Evolutionary conservation across 2,329 filamentous ascomycete species (phyloP), one percentile per base, ranked within the genome.

Genomic region (Geosmithia morbida): DNA sequence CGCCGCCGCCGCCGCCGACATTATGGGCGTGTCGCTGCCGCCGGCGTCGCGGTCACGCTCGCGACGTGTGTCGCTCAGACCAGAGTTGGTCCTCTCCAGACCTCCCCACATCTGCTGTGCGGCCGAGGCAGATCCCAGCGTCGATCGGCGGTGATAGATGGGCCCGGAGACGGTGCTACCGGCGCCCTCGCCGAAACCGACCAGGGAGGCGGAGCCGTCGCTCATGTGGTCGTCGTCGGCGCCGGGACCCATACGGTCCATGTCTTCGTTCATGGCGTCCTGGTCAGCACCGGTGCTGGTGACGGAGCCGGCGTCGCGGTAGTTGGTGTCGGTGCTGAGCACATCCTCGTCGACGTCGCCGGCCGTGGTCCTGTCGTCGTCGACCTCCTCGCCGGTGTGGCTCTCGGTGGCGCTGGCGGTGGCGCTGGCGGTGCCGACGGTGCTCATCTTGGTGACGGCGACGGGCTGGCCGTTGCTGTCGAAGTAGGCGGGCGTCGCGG

Each of bases 131-230:
- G 55, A 64, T 52, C 59, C 66, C 53, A 68, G 70, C 52, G 64
- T 63, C 46, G 68, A 62, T 44, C 74, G 61, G 50, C 74, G 66
- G 61, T 76, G 69, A 65, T 85, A 75, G 59, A 85, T 84, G 40
- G 86, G 86, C 0, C 87, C 87, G 50, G 81, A 87, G 49, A 89
- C 81, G 5, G 87, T 87, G 61, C 84, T 87, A 54, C 83, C 86
- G 10, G 90, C 89, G 33, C 89, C 90, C 62, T 96, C 89, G 45
- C 90, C 90, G 55, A 96, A 96, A 0, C 85, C 90, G 10, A 96
- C 90, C 6, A 96, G 72, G 52, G 84, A 90, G 2, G 83, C 86
- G 46, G 81, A 82, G 7, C 82, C 84, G 57, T 94, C 87, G 56
- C 94, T 88, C 56, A 85, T 90, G 74, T 92, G 83, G 50, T 84